These are phyloP conservation scores for Trametes maxima DNA, from an alignment of 768 basidiomycete genomes.

Conservation along the genomic window DNA sequence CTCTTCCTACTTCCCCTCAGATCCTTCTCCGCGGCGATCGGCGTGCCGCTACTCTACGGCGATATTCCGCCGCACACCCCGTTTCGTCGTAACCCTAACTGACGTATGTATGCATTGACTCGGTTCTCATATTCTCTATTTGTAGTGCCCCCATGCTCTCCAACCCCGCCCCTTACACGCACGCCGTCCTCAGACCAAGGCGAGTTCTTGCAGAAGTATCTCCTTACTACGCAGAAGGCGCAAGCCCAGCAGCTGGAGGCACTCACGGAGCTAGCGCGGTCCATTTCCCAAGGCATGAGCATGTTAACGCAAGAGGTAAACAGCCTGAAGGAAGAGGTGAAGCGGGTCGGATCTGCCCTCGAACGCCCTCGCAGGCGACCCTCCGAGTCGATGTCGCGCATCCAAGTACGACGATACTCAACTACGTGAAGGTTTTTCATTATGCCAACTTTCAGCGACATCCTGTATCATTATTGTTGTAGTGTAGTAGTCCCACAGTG, in stretches of 20 bases:
- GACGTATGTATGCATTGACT: background rate
- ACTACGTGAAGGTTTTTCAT: no score
- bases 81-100: background rate
- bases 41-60: no score
- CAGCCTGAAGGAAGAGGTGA: background rate
- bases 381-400: no score
- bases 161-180: background rate
- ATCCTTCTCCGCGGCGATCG: no score
- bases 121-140: background rate
- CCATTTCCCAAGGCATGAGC: background rate
- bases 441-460: no score
- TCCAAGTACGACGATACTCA: no score
- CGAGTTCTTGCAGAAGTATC: background rate
- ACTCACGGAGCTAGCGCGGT: background rate
- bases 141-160: background rate
- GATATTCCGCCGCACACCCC: no score
- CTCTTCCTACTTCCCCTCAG: background rate
- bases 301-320: background rate
- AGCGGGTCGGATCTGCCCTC: background rate
- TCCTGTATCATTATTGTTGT: no score
- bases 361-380: background rate
- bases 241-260: background rate
- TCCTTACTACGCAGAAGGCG: background rate
- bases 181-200: background rate
- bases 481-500: no score